Conservation (phyloP, 495 filamentous ascomycete species). For the Aspergillus ostianus region DNA sequence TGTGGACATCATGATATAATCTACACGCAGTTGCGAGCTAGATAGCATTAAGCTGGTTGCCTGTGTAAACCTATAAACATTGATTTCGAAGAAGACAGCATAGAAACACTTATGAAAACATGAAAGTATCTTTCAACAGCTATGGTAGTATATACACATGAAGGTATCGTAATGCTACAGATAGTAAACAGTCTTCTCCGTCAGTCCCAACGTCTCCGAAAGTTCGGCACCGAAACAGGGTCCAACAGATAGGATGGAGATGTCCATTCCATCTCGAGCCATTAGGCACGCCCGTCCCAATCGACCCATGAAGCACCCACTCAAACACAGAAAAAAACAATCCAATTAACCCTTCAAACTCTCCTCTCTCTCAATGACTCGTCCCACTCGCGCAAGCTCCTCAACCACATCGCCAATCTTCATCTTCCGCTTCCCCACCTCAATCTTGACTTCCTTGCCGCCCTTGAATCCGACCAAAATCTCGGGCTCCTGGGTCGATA, state of each 20-base stretch:
- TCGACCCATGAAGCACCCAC: constrained; percentile 1
- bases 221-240: not conserved
- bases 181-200: constrained; percentile 7
- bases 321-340: not conserved
- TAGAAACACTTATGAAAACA: not conserved
- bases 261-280: no score
- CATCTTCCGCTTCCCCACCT: constrained; percentile 82
- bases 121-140: constrained; percentile 1
- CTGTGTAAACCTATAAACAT: no score
- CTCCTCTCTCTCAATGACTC: constrained; percentile 73
- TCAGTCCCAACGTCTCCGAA: not conserved
- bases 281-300: not conserved
- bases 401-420: constrained; percentile 83
- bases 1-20: not conserved
- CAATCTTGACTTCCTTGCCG: constrained; percentile 49
- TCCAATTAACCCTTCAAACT: constrained; percentile 62
- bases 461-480: constrained; percentile 67
- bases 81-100: not conserved
- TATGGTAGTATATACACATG: constrained; percentile 14
- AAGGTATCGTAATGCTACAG: constrained; percentile 18
- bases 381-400: constrained; percentile 87
- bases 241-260: not conserved
- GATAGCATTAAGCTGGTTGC: no score
- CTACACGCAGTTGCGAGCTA: not conserved
- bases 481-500: constrained; percentile 53